Conservation (phyloP, 2,329 filamentous ascomycete genomes). For the Fusarium aywerte region DNA sequence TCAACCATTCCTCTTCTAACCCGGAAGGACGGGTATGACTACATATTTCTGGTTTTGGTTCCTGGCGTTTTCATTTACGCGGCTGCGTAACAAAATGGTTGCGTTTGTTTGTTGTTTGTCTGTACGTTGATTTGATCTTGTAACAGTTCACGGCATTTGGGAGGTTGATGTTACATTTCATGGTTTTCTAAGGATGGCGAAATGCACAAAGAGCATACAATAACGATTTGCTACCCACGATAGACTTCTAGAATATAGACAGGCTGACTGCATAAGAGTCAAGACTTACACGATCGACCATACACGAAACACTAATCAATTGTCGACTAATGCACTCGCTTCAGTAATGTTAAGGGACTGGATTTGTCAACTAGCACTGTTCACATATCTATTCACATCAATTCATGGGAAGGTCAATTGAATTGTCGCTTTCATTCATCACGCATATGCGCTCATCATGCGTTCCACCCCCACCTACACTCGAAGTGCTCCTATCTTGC, state of each 20-base stretch:
- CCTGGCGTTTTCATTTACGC: conserved; percentile 21
- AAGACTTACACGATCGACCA: background rate
- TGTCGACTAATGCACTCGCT: background rate
- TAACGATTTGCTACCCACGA: conserved; percentile 9
- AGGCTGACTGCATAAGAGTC: background rate
- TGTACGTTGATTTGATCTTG: background rate
- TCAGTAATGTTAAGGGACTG: background rate
- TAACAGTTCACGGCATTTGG: conserved; percentile 10
- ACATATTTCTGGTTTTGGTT: background rate
- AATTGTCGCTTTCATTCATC: conserved; percentile 45
- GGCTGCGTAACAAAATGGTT: conserved; percentile 14
- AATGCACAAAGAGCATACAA: conserved; percentile 25
- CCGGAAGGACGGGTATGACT: background rate
- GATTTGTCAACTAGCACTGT: background rate
- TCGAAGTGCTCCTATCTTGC: background rate
- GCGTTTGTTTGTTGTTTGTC: conserved; percentile 16
- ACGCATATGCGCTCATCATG: conserved; percentile 37
- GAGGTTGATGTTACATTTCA: conserved; percentile 10
- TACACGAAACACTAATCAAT: background rate
- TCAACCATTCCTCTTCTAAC: background rate
- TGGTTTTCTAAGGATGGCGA: conserved; percentile 5
- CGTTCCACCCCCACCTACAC: conserved; percentile 3
- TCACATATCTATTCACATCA: background rate
- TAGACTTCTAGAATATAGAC: conserved; percentile 35
- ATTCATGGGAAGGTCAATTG: conserved; percentile 5